Base-by-base conservation (phyloP, 371 early-diverging fungal genomes). In the Zychaea mexicana region DNA sequence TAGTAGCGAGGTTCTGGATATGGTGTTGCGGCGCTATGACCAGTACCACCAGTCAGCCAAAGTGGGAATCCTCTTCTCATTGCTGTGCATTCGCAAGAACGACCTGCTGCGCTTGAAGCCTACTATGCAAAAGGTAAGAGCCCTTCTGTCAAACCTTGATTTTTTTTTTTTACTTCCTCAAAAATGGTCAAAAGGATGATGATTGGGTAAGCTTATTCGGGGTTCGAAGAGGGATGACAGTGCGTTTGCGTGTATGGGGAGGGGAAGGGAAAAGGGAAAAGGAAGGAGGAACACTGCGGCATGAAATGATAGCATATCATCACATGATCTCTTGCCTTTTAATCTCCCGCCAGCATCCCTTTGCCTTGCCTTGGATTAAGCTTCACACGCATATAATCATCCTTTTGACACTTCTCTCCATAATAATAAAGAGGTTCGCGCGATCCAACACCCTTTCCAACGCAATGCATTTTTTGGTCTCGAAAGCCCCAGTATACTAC, bases 1-100 rank as follows among this genome's bases (percentile, higher is more conserved):
- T 9, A 65, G 68, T 17, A 71, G 73, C 24, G 78, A 78, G 19
- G 60, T 71, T 8, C 61, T 78, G 46, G 57, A 60, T 8, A 67
- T 64, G 6, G 61, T 73, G 22, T 56, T 59, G 6, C 58, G 39
- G 4, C 61, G 66, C 13, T 74, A 67, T 39, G 15, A 64, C 5
- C 54, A 60, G 17, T 75, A 72, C 52, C 66, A 70, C 52, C 49
- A 67, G 24, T 22, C 61, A 32, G 36, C 62, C 36, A 61, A 59
- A 38, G 19, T 67, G 13, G 67, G 67, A 26, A 32, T 67, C n/a
- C 47, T 67, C 10, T 67, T 67, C 46, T 39, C 67, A 9, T 24
- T 67, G 28, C 58, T 67, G 17, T 67, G 62, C 45, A 33, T 67
- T 19, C 61, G 67, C n/a, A 67, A 67, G 32, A 57, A 21, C 49